Base-by-base conservation (phyloP, 495 filamentous ascomycete genomes). In the Aspergillus biplanus region DNA sequence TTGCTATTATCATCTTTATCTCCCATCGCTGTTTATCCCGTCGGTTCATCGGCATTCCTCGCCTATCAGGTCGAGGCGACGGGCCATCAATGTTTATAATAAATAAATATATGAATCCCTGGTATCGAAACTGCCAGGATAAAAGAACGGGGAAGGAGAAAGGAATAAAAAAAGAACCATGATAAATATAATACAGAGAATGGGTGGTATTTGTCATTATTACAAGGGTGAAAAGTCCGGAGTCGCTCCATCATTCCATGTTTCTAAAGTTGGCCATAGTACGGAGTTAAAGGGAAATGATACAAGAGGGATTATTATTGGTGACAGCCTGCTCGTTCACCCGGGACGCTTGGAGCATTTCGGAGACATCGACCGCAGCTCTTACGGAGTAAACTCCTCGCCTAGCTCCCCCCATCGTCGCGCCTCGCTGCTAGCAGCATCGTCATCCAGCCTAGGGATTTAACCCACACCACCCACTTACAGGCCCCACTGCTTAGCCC, bases 401-500 rank as follows among this genome's bases (percentile, higher is more conserved):
- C 34, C 58, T 61, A 65, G 63, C 63, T 64, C 33, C 56, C 54
- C 44, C 56, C 39, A 31, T 46, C 27, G 58, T 33, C n/a, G 50
- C 50, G 9, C 31, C 50, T 61, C 53, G 58, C 49, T 33, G 50
- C 50, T 61, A 61, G 58, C 49, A 62, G 54, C 52, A 62, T 65
- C 44, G 59, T 61, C 63, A 62, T 59, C 54, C 57, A 32, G 56
- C 66, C 60, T 57, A 58, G 53, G 61, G 61, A 58, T 52, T 60
- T 58, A 48, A 53, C 59, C 60, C 65, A 65, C 67, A 60, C 48
- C 58, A 49, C 56, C 64, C 64, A 66, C 64, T 55, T 42, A 39
- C 35, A 34, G 57, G 61, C 59, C 49, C 68, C 68, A 67, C 65
- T 62, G 35, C 12, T 52, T 66, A 65, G 64, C 18, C 69, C 64